Base-by-base conservation (phyloP, 2,329 filamentous ascomycete species). In the Elsinoe arachidis region DNA sequence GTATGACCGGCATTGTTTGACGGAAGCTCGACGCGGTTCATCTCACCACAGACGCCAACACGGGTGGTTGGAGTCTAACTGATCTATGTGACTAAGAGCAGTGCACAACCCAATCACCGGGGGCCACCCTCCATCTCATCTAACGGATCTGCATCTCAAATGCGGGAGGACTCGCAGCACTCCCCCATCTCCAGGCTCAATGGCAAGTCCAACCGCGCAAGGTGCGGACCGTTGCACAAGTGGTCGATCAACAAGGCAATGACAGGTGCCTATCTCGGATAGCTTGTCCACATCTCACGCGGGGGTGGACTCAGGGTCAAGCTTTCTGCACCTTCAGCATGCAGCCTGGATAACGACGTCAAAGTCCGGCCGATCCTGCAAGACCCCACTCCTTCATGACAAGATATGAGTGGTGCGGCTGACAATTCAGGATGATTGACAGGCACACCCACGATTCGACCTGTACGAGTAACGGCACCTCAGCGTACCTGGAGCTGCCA, bases 301-400 rank as follows among this genome's bases (percentile, higher is more conserved):
- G 49, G 49, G 34, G 33, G 11, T 11, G 30, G 44, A 7, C 33
- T 53, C 49, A 53, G 49, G 49, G 17, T 53, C 49, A 53, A 53
- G 49, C 49, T 53, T 38, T 53, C 34, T 38, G 30, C 33, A 19
- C 33, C 17, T 33, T 21, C 30, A 37, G n/a, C 30, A 37, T 23
- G 19, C n/a, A 26, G 23, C 23, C 23, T 26, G 23, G 15, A 34
- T 15, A 12, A 7, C 44, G 44, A 21, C 30, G 17, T 34, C 14
- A 11, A 49, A 7, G 5, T 49, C 44, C 44, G 44, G 44, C 41
- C 19, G 41, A 44, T 44, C 41, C 15, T 44, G 10, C 17, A 5
- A 44, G 41, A 23, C 41, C 15, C 9, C 4, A 17, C 41, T 17
- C 3, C 17, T 14, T 11, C 19, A 11, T 5, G 17, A 21, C 41